Base-by-base conservation (phyloP, 805 yeast species). In the Candida hispaniensis region DNA sequence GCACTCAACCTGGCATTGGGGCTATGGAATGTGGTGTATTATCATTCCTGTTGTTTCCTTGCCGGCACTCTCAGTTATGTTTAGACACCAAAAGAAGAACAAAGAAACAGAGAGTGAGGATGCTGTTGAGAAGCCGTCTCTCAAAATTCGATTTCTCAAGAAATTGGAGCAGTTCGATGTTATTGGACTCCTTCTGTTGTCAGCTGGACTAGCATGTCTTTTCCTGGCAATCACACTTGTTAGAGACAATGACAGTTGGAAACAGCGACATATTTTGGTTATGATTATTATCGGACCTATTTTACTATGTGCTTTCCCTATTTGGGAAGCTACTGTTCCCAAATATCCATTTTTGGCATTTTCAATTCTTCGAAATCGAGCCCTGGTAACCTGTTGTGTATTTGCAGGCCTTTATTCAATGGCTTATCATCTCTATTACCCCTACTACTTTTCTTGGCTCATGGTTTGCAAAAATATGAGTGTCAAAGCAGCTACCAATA, bases 161-260 rank as follows among this genome's bases (percentile, higher is more conserved):
- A 32, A 27, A 2, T 75, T 73, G 55, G 74, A 80, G 79, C 66
- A 69, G 47, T 49, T 76, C 27, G 93, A 80, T 51, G 54, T 75
- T 9, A 52, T 74, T 38, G 93, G 91, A 26, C 55, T 74, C 20
- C 46, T 74, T 12, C 54, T 76, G 13, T 50, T 78, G 46, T 61
- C 69, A 34, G 67, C 68, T 15, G 63, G 66, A 2, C 59, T 79
- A 14, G 83, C 81, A 25, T 67, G 77, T 45, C 61, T 80, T 27
- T 60, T 80, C 41, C 74, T 72, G 14, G 91, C 93, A 14, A 63
- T 80, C 44, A 79, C 91, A 8, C 55, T 80, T 18, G 86, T 86
- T 44, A 85, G 85, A 42, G 50, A 56, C 20, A 28, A 48, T 1
- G 44, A 58, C 2, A 60, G 63, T 34, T 80, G 93, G 93, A 49